These are phyloP conservation scores for Cyclotella sp. DNA, from an alignment of 108 stramenopile genomes.

Conservation along the genomic window DNA sequence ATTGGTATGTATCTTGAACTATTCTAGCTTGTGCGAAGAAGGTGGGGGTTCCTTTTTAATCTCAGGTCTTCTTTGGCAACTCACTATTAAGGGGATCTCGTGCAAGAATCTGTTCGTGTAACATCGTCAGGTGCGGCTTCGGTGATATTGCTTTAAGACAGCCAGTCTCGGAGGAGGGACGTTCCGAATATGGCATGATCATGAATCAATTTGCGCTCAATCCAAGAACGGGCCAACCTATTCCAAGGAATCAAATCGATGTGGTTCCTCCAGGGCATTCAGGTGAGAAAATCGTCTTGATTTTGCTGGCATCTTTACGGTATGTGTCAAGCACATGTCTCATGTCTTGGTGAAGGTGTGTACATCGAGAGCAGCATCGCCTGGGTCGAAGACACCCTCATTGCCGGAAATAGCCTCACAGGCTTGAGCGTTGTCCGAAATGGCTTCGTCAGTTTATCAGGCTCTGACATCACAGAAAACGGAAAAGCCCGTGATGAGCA, in stretches of 20 bases:
- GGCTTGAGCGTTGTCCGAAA: conserved; percentile 37
- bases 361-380: conserved; percentile 50
- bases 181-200: neutral
- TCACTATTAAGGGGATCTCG: conserved; percentile 4
- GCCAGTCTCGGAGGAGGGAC: neutral
- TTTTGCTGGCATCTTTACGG: neutral
- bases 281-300: conserved; percentile 14
- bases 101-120: conserved; percentile 18
- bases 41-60: neutral
- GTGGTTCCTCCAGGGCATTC: conserved; percentile 44
- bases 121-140: conserved; percentile 49
- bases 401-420: conserved; percentile 39
- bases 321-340: neutral
- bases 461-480: conserved; percentile 31
- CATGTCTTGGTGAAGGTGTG: conserved; percentile 7
- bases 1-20: conserved; percentile 11
- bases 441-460: conserved; percentile 37
- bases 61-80: neutral
- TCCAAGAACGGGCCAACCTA: conserved; percentile 13
- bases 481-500: conserved; percentile 5
- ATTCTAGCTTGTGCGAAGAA: neutral
- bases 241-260: conserved; percentile 30
- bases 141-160: conserved; percentile 17
- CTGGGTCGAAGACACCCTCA: conserved; percentile 34
- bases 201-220: neutral